Evolutionary conservation across 164 flowering plant genomes (phyloP).

Genomic region (Malania oleifera): DNA sequence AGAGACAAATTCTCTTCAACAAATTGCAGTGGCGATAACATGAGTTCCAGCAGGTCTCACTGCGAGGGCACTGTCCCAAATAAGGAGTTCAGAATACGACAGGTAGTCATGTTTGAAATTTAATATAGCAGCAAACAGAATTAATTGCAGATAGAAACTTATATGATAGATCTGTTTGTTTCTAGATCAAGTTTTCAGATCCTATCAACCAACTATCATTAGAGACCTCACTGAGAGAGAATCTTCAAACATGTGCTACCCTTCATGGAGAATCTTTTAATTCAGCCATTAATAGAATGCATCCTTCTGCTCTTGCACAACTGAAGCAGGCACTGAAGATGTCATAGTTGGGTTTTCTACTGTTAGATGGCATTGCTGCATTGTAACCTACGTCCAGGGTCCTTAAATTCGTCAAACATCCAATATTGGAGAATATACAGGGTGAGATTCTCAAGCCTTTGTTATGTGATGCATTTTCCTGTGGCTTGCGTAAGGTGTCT

Average conservation of each 20-base stretch:
- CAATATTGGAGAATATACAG: not conserved
- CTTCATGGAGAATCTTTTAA: constrained; percentile 92
- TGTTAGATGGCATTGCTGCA: too few relatives aligned
- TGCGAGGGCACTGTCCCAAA: constrained; percentile 39
- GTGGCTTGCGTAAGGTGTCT: too few relatives aligned
- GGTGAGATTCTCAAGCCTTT: constrained; percentile 11
- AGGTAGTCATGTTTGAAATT: constrained; percentile 33
- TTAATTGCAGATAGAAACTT: not conserved
- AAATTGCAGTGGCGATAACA: constrained; percentile 48
- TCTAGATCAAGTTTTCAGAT: constrained; percentile 75
- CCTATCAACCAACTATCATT: constrained; percentile 69
- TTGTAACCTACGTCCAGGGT: not conserved
- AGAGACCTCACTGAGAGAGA: constrained; percentile 68
- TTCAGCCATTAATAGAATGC: constrained; percentile 68
- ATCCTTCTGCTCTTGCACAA: constrained; percentile 78
- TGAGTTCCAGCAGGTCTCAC: constrained; percentile 38
- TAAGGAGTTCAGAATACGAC: constrained; percentile 73
- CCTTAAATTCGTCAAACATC: constrained; percentile 2
- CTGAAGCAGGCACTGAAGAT: constrained; percentile 78
- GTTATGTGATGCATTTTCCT: too few relatives aligned
- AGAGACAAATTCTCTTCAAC: not conserved
- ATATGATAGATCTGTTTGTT: constrained; percentile 6
- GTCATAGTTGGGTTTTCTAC: constrained; percentile 25
- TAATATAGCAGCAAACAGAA: not conserved
- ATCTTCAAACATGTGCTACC: constrained; percentile 80